These are phyloP conservation scores for Colletotrichum sp. DNA, from an alignment of 2,329 filamentous ascomycete species.

Conservation along the genomic window DNA sequence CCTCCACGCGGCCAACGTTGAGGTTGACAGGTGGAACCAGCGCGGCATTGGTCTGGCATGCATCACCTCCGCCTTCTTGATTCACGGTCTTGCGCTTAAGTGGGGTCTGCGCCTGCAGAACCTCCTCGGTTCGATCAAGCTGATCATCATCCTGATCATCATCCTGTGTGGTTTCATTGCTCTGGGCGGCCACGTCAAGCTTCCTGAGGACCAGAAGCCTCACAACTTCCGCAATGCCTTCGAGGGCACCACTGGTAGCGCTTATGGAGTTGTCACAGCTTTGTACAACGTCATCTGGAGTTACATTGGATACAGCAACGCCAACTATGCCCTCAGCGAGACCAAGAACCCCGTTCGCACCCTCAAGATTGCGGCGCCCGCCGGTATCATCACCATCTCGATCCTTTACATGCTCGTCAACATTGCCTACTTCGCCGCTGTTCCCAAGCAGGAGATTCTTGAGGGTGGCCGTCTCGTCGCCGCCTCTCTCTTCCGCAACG, in stretches of 20 bases:
- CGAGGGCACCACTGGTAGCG: conserved; percentile 67
- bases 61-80: conserved; percentile 67
- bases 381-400: conserved; percentile 62
- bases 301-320: conserved; percentile 72
- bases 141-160: conserved; percentile 69
- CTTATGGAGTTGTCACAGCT: conserved; percentile 72
- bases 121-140: conserved; percentile 67
- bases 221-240: conserved; percentile 70
- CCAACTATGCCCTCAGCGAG: conserved; percentile 70
- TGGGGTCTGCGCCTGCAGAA: conserved; percentile 74
- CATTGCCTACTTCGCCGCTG: conserved; percentile 69
- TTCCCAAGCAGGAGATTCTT: conserved; percentile 58
- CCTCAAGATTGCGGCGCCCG: conserved; percentile 67
- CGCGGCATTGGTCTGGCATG: conserved; percentile 70
- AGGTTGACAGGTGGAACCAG: conserved; percentile 71
- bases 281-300: conserved; percentile 76
- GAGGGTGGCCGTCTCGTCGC: conserved; percentile 56
- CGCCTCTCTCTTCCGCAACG: conserved; percentile 60
- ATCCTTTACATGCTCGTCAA: conserved; percentile 71
- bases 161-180: conserved; percentile 67
- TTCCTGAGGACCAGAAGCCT: conserved; percentile 54
- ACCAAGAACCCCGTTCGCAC: conserved; percentile 69
- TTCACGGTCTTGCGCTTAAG: conserved; percentile 67
- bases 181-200: conserved; percentile 63
- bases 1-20: conserved; percentile 65